A percentile compares a stretch with the other conserved stretches of the same genome.
phyloP scores from a whole-genome alignment of 2,329 filamentous ascomycete species.

The Domatiomyces catenatus region DNA sequence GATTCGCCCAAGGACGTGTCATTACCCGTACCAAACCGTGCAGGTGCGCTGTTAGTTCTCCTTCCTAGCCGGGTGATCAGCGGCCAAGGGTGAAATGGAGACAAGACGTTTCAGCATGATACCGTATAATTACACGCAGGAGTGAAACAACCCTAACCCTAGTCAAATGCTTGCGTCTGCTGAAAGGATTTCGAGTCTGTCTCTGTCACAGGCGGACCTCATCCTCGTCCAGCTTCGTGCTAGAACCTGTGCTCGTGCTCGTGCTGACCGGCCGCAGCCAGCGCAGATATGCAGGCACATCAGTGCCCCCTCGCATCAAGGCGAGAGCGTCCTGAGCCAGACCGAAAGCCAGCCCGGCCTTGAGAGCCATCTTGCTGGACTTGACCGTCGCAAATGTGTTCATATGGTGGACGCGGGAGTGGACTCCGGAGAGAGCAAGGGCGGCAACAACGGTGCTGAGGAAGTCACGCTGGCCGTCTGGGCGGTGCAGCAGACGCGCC shows the following conservation, averaged over 20 bases:
- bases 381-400: constrained; percentile 60
- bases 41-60: too few relatives aligned
- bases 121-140: background rate
- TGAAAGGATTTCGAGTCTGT: too few relatives aligned
- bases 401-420: constrained; percentile 73
- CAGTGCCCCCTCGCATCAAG: constrained; percentile 44
- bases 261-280: constrained; percentile 35
- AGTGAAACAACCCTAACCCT: too few relatives aligned
- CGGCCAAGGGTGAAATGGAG: background rate
- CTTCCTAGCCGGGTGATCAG: background rate
- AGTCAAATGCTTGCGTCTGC: too few relatives aligned
- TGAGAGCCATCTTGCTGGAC: constrained; percentile 64
- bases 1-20: too few relatives aligned
- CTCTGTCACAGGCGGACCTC: background rate
- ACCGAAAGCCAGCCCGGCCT: constrained; percentile 67
- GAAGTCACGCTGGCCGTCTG: constrained; percentile 62
- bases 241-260: background rate
- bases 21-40: too few relatives aligned
- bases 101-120: background rate
- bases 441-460: constrained; percentile 69
- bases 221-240: background rate
- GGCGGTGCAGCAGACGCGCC: constrained; percentile 52
- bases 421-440: constrained; percentile 67
- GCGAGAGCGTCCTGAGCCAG: constrained; percentile 62
- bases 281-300: constrained; percentile 59